phyloP scores from a whole-genome alignment of 176 grass and related monocot species.

The Carex pumila region DNA sequence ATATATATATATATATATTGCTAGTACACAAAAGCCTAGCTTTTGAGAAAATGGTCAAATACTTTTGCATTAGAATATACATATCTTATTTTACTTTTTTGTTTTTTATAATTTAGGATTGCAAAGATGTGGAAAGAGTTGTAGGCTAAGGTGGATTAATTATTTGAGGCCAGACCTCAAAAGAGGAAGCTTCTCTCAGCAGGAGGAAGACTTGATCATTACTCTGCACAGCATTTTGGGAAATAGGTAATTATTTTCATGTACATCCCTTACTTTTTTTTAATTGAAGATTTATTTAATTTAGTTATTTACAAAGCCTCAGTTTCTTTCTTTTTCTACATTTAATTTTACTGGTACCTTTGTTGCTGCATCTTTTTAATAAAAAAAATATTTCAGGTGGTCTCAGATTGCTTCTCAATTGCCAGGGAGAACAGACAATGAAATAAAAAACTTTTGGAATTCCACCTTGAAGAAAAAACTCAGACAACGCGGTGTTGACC shows the following conservation, averaged over 20 bases:
- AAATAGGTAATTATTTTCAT: conserved; percentile 49
- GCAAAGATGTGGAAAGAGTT: conserved; percentile 95
- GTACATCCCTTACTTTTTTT: neutral
- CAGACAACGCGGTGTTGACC: conserved; percentile 66
- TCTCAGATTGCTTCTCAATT: conserved; percentile 80
- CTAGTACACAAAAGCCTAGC: neutral
- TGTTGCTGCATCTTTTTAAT: neutral
- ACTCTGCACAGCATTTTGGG: conserved; percentile 65
- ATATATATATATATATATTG: neutral
- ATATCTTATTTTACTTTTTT: neutral
- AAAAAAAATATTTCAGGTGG: conserved; percentile 41
- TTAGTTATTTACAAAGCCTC: neutral
- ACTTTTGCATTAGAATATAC: neutral
- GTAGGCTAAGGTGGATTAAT: conserved; percentile 86
- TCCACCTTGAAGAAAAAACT: conserved; percentile 91
- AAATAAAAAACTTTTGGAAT: conserved; percentile 97
- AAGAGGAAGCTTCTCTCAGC: conserved; percentile 83
- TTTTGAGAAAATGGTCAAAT: neutral
- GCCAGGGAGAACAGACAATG: conserved; percentile 84
- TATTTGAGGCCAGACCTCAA: conserved; percentile 84
- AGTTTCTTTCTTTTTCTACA: neutral
- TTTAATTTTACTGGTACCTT: neutral
- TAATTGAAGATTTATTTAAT: neutral
- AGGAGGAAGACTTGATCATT: conserved; percentile 80
- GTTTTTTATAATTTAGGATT: conserved; percentile 26